These are phyloP conservation scores for Stephania japonica DNA, from an alignment of 164 flowering plant genomes.

Conservation along the genomic window DNA sequence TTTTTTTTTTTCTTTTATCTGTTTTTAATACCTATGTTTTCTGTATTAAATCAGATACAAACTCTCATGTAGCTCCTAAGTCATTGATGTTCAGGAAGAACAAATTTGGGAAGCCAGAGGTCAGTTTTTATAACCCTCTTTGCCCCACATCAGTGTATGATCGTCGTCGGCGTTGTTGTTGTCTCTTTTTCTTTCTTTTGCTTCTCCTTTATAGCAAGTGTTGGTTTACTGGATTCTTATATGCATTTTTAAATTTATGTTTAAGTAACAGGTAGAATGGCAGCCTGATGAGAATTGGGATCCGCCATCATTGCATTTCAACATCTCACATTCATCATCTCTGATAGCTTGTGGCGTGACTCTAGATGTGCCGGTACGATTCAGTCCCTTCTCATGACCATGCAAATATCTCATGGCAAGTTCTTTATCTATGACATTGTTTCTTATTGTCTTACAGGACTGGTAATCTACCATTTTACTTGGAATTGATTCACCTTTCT, in stretches of 20 bases:
- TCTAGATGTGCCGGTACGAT: constrained; percentile 42
- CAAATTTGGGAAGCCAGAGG: constrained; percentile 89
- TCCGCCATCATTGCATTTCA: constrained; percentile 68
- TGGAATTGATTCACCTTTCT: neutral
- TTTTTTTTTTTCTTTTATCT: neutral
- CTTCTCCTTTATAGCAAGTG: neutral
- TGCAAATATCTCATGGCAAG: too few species aligned
- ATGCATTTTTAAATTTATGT: neutral
- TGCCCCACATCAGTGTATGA: neutral
- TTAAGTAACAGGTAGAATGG: constrained; percentile 61
- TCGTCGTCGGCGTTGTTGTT: neutral
- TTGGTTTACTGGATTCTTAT: neutral
- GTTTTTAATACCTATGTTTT: constrained; percentile 10
- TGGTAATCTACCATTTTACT: neutral
- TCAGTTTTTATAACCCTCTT: constrained; percentile 20
- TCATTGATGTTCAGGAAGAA: constrained; percentile 75
- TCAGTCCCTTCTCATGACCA: constrained; percentile 1
- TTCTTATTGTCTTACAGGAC: neutral
- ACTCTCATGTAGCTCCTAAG: constrained; percentile 43
- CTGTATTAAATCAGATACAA: constrained; percentile 63
- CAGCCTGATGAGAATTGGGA: constrained; percentile 27
- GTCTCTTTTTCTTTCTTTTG: neutral
- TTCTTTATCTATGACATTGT: neutral
- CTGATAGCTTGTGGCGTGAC: constrained; percentile 92
- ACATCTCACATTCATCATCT: constrained; percentile 84